These are phyloP conservation scores for Talaromyces albobiverticillius DNA, from an alignment of 2,329 filamentous ascomycete genomes.

Conservation along the genomic window DNA sequence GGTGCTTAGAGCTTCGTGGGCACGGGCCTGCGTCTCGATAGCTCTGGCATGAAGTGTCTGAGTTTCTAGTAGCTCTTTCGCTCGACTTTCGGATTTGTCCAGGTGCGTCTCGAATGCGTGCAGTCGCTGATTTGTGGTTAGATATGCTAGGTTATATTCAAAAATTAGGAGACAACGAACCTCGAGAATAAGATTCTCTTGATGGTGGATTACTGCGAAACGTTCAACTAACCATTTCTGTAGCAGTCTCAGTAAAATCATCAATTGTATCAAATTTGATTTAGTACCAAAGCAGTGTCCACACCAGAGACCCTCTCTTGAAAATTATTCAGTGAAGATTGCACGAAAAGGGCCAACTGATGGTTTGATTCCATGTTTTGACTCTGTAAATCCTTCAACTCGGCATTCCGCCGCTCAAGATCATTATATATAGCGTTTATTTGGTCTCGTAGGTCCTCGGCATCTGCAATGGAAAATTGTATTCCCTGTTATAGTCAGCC, in stretches of 20 bases:
- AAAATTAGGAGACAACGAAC: constrained; percentile 16
- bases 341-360: constrained; percentile 30
- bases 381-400: constrained; percentile 27
- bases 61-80: constrained; percentile 28
- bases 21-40: constrained; percentile 23
- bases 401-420: constrained; percentile 23
- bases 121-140: constrained; percentile 32
- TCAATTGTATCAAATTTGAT: too few relatives aligned
- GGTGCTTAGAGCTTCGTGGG: constrained; percentile 26
- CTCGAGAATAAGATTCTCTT: constrained; percentile 33
- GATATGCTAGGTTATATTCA: neutral
- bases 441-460: constrained; percentile 22
- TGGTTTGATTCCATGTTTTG: constrained; percentile 23
- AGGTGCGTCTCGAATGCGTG: constrained; percentile 31
- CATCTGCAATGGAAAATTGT: constrained; percentile 23
- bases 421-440: constrained; percentile 29
- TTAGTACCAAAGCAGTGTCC: constrained; percentile 33
- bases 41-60: constrained; percentile 35
- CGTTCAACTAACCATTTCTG: constrained; percentile 32
- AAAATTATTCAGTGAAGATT: constrained; percentile 30
- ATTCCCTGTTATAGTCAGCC: constrained; percentile 28
- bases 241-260: neutral
- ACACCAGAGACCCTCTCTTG: constrained; percentile 29
- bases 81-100: constrained; percentile 29
- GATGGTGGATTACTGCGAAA: constrained; percentile 28